Conservation (phyloP, 2,329 filamentous ascomycete species). For the Tolypocladium ovalisporum region DNA sequence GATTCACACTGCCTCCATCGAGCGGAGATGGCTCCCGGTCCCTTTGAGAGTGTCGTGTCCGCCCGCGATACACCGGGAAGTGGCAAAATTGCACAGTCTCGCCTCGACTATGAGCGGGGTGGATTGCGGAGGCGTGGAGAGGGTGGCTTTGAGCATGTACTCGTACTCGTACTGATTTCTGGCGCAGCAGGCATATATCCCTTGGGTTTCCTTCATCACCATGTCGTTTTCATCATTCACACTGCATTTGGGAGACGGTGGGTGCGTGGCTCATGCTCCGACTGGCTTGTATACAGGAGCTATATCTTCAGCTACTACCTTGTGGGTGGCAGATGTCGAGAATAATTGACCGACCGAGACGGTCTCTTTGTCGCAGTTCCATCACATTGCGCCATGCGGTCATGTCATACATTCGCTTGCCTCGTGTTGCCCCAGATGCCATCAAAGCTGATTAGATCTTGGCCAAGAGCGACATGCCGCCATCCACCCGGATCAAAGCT, state of each 20-base stretch:
- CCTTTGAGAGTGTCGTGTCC: background rate
- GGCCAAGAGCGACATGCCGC: slow-evolving; percentile 35
- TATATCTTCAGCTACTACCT: background rate
- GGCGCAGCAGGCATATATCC: slow-evolving; percentile 1
- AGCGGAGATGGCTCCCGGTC: background rate
- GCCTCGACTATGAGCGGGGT: background rate
- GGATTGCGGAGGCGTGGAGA: background rate
- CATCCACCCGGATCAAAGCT: slow-evolving; percentile 52
- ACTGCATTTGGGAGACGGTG: background rate
- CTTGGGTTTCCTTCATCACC: background rate
- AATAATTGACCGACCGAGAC: background rate
- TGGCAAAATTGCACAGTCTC: background rate
- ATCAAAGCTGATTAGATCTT: slow-evolving; percentile 30
- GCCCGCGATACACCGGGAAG: background rate
- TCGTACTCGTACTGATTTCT: background rate
- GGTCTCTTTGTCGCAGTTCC: background rate
- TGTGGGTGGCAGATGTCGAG: background rate
- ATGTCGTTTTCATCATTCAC: background rate
- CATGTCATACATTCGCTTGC: background rate
- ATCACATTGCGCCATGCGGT: background rate
- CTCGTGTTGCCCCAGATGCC: background rate
- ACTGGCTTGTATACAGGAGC: background rate
- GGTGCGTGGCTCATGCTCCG: background rate
- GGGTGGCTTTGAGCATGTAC: background rate
- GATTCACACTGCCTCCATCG: background rate